These are phyloP conservation scores for Sclerotinia glacialis DNA, from an alignment of 2,329 filamentous ascomycete species.

Conservation along the genomic window DNA sequence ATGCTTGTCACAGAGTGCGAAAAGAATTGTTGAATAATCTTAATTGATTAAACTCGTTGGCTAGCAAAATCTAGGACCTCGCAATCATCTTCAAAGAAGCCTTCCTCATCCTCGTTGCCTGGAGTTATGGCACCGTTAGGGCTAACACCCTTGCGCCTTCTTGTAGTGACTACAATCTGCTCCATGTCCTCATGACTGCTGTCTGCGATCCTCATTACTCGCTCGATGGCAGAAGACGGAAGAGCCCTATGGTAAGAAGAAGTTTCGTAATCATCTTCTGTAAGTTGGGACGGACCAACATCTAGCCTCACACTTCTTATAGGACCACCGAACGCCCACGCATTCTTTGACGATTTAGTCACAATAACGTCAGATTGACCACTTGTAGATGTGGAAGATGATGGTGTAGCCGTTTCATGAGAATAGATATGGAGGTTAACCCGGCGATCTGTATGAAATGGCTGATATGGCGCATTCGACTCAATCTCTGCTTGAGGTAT, in stretches of 20 bases:
- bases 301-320: constrained; percentile 53
- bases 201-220: constrained; percentile 54
- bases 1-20: background rate
- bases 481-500: constrained; percentile 85
- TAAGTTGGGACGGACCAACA: constrained; percentile 46
- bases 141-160: constrained; percentile 60
- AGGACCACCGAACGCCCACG: constrained; percentile 61
- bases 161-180: constrained; percentile 79
- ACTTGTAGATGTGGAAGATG: constrained; percentile 34
- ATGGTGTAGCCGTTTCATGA: constrained; percentile 24
- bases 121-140: constrained; percentile 41
- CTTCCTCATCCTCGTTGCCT: constrained; percentile 60
- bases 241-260: constrained; percentile 55
- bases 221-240: constrained; percentile 63
- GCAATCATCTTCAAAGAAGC: constrained; percentile 90
- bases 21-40: background rate
- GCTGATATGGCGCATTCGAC: constrained; percentile 91
- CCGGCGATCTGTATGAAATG: constrained; percentile 87
- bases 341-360: constrained; percentile 23
- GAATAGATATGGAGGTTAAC: constrained; percentile 72
- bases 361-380: constrained; percentile 31
- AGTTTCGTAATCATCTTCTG: constrained; percentile 52
- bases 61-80: constrained; percentile 87
- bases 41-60: constrained; percentile 53
- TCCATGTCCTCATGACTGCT: constrained; percentile 53